Evolutionary conservation across 78 protist genomes (phyloP).

Genomic region (Reticulomyxa filosa): DNA sequence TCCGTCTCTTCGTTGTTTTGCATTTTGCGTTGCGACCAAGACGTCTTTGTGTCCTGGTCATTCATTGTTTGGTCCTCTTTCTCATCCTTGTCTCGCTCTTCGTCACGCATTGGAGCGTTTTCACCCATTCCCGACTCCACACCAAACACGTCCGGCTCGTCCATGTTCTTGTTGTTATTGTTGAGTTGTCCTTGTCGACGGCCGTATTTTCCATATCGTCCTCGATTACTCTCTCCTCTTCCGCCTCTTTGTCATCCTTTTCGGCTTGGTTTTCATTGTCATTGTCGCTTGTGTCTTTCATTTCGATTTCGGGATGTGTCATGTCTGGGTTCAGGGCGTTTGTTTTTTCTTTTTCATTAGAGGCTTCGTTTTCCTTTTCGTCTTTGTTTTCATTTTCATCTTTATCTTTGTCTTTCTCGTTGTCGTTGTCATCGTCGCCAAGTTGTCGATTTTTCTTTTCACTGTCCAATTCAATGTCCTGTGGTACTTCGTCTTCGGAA

Average conservation of each 20-base stretch:
- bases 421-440: conserved; percentile 15
- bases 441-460: conserved; percentile 16
- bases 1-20: no score
- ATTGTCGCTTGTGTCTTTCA: conserved; percentile 6
- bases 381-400: no score
- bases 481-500: no score
- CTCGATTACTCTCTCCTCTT: background rate
- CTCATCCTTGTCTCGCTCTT: conserved; percentile 7
- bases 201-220: no score
- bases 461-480: no score
- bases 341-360: conserved; percentile 4
- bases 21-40: no score
- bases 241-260: background rate
- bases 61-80: conserved; percentile 8
- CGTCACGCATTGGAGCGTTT: no score
- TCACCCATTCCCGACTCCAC: no score
- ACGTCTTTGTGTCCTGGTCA: no score
- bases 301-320: no score
- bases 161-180: background rate
- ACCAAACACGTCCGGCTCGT: conserved; percentile 1
- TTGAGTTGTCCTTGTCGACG: no score
- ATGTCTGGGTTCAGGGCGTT: conserved; percentile 3
- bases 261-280: conserved; percentile 6
- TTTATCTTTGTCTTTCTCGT: conserved; percentile 2
- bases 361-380: background rate